These are phyloP conservation scores for Antrodiella citrinella DNA, from an alignment of 768 basidiomycete species.

Conservation along the genomic window DNA sequence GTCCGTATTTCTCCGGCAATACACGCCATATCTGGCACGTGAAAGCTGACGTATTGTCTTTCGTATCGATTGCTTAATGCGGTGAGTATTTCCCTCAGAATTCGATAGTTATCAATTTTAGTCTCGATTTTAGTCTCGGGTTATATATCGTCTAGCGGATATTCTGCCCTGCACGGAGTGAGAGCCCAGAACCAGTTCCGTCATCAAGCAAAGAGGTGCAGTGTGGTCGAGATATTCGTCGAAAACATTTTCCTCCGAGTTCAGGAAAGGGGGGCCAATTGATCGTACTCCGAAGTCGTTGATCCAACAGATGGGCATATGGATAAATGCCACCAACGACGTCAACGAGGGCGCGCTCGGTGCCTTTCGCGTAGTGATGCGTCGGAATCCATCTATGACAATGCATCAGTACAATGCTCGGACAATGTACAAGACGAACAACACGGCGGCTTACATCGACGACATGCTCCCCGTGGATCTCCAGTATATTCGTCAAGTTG, in stretches of 20 bases:
- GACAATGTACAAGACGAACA: slow-evolving; percentile 1
- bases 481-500: neutral
- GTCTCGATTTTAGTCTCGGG: too few species aligned
- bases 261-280: slow-evolving; percentile 14
- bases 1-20: too few species aligned
- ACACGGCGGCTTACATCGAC: neutral
- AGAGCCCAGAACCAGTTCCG: too few species aligned
- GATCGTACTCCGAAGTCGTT: neutral
- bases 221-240: too few species aligned
- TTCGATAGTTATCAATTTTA: too few species aligned
- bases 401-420: slow-evolving; percentile 8
- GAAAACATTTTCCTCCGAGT: slow-evolving; percentile 22
- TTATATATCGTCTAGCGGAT: too few species aligned
- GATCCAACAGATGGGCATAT: neutral
- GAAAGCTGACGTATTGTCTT: too few species aligned
- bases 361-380: neutral
- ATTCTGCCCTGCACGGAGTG: too few species aligned
- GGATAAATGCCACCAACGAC: slow-evolving; percentile 21
- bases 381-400: slow-evolving; percentile 1
- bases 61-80: too few species aligned
- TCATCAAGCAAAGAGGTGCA: too few species aligned
- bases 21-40: too few species aligned
- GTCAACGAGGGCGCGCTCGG: slow-evolving; percentile 22
- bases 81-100: too few species aligned
- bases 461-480: neutral